Percentiles rank a stretch among this genome's conserved stretches.
These are phyloP conservation scores for Chalciporus piperatus DNA, from an alignment of 768 basidiomycete species.

Conservation along the genomic window DNA sequence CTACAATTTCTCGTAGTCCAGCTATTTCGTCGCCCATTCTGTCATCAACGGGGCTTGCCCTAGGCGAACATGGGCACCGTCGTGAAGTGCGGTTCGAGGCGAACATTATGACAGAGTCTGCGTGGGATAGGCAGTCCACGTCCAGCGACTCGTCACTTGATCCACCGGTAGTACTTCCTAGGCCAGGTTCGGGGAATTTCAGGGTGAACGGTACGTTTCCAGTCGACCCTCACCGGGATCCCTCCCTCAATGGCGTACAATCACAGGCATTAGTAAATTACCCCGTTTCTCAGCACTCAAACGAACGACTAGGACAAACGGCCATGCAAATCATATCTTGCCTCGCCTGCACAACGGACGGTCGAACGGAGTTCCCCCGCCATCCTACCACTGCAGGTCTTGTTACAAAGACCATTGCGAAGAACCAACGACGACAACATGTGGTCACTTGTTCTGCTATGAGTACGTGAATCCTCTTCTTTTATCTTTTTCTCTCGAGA, in stretches of 20 bases:
- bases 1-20: conserved; percentile 18
- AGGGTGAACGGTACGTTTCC: conserved; percentile 21
- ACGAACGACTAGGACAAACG: conserved; percentile 15
- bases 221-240: not conserved
- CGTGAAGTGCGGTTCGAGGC: conserved; percentile 35
- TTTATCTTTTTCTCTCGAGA: not conserved
- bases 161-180: conserved; percentile 17
- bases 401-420: conserved; percentile 50
- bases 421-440: conserved; percentile 58
- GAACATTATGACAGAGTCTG: conserved; percentile 28
- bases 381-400: conserved; percentile 45
- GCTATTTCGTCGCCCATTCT: conserved; percentile 26
- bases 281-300: conserved; percentile 31
- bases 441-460: conserved; percentile 64
- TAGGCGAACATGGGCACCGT: conserved; percentile 27
- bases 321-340: conserved; percentile 9
- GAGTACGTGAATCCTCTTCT: conserved; percentile 21
- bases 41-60: conserved; percentile 30
- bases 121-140: conserved; percentile 30
- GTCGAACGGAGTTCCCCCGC: conserved; percentile 2
- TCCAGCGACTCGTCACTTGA: conserved; percentile 30
- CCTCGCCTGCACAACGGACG: conserved; percentile 8
- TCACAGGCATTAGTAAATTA: conserved; percentile 27
- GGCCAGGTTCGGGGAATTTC: conserved; percentile 7
- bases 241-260: not conserved